Base-by-base conservation (phyloP, 2,329 filamentous ascomycete species). In the Ceratocystis lukuohia region DNA sequence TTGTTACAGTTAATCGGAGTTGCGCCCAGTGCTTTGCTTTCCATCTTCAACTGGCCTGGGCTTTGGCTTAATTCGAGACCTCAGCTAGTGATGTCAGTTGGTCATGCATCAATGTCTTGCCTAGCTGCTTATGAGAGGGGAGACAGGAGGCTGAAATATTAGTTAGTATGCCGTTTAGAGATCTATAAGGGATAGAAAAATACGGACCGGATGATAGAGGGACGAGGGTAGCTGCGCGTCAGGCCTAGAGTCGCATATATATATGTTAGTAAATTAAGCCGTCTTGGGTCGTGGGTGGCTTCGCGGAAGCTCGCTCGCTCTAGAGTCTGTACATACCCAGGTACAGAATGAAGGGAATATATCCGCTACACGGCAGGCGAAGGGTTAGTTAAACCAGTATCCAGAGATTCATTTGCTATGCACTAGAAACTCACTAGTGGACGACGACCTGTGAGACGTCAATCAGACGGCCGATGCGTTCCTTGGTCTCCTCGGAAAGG, bases 401-500 rank as follows among this genome's bases (percentile, higher is more conserved):
- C 5, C 5, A 5, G 8, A n/a, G 15, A 7, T 59, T 15, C 8
- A 33, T n/a, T 22, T 59, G 15, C 28, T n/a, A 5, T 30, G 56
- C 17, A 25, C 17, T n/a, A 15, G 8, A 1, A 33, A 75, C 88
- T 71, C 84, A 95, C 91, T 97, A 99, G 80, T 99, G 94, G 74
- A 99, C 88, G 68, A 89, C 91, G 73, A 96, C 87, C 74, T 92
- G 86, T 69, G 91, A 94, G 76, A 96, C 80, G 78, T 97, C 94
- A 76, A 99, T 94, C 80, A 97, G 84, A 82, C 92, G 93, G 74
- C 89, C 87, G 78, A 99, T 96, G 82, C 94, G 91, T 87, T 99
- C 94, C 88, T 97, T 97, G 74, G 92, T 91, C 81, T 99, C 94
- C 79, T 99, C 94, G 64, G 94, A 97, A 71, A 97, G 87, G 73